Base-by-base conservation (phyloP, 345 rosid genomes). In the Pugionium dolabratum region DNA sequence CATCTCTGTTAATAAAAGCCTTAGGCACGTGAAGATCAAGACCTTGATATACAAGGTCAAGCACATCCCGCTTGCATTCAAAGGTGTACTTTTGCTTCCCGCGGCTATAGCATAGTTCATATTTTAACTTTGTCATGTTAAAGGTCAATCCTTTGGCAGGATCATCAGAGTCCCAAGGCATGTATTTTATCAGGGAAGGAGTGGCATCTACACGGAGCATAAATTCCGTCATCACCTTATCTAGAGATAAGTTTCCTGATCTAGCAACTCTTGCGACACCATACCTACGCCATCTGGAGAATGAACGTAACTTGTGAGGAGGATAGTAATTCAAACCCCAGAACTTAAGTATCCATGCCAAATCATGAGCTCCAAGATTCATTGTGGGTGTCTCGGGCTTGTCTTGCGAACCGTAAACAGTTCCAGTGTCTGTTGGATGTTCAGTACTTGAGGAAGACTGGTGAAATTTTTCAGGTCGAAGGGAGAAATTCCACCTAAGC, bases 1-100 rank as follows among this genome's bases (percentile, higher is more conserved):
- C 80, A 64, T 84, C 84, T 83, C 78, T 88, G 71, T 82, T 78
- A 54, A 90, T 35, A 70, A 84, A 76, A 46, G 76, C 95, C 75
- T 84, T 88, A 49, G 89, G 99, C 78, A 83, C 70, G 66, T 90
- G 91, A 83, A 90, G 96, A 78, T 90, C 95, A 59, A 90, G 72
- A 54, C 96, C 97, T 76, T 86, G 95, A 76, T 94, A 94, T 70
- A 94, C 97, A 80, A 90, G 88, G 85, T 94, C 97, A 70, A 94
- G 97, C 50, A 86, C 79, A 61, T 85, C 97, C 70, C 97, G 96
- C 70, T 68, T 80, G 88, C 92, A 84, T 34, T 88, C 95, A 71
- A 88, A 94, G 65, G 96, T 90, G 77, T 79, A 94, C 53, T 83
- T 88, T 75, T 90, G 96, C 85, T 84, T 84, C 54, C 96, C 97